These are phyloP conservation scores for Echites panduratus DNA, from an alignment of 257 asterid species.

Conservation along the genomic window DNA sequence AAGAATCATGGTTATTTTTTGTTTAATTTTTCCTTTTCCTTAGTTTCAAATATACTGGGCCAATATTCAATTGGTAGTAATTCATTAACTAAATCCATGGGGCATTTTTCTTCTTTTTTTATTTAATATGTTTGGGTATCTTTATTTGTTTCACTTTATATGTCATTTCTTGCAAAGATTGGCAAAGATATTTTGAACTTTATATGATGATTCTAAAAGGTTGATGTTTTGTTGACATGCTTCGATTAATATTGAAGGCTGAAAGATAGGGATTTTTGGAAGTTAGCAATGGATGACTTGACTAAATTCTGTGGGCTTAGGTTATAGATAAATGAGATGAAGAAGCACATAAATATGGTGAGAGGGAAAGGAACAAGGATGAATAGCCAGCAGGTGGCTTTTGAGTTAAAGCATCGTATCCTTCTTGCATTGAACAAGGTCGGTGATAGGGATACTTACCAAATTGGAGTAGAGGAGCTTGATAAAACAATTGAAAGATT, in stretches of 20 bases:
- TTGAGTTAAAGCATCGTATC: conserved; percentile 78
- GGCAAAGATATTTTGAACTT: neutral
- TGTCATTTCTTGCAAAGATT: too few relatives aligned
- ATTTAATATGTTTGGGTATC: neutral
- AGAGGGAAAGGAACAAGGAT: conserved; percentile 55
- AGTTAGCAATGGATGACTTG: conserved; percentile 12
- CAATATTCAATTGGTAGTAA: neutral
- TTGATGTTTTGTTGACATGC: neutral
- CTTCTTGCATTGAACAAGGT: conserved; percentile 76
- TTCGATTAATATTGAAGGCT: neutral
- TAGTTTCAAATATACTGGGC: neutral
- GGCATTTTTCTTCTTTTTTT: neutral
- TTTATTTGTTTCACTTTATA: too few relatives aligned
- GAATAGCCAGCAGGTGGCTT: conserved; percentile 61
- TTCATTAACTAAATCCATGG: neutral
- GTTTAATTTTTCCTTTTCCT: neutral
- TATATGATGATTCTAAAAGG: neutral
- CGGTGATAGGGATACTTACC: conserved; percentile 88
- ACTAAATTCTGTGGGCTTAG: conserved; percentile 21
- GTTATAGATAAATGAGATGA: conserved; percentile 29
- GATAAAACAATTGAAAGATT: conserved; percentile 62
- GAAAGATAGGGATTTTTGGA: conserved; percentile 11
- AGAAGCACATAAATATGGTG: conserved; percentile 44
- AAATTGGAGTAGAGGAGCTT: conserved; percentile 78
- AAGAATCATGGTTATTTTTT: neutral